phyloP scores from a whole-genome alignment of 202 grass and related monocot species.

The Setaria italica region DNA sequence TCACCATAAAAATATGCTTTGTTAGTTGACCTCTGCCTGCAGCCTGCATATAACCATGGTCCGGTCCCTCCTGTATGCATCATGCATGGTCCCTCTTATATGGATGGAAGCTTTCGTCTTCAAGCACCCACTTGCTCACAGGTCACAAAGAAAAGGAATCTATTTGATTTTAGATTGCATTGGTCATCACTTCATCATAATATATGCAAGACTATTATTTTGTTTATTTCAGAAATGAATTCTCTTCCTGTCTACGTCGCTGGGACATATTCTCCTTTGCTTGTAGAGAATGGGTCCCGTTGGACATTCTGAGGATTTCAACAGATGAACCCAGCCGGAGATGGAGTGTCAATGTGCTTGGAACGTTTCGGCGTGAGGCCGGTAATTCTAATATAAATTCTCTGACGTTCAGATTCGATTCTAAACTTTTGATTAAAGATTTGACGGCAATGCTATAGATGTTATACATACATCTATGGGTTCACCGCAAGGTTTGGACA shows the following conservation, averaged over 20 bases:
- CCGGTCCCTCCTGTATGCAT: background rate
- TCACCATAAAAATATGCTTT: slow-evolving; percentile 46
- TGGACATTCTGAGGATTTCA: slow-evolving; percentile 39
- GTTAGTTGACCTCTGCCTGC: slow-evolving; percentile 64
- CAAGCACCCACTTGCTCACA: slow-evolving; percentile 10
- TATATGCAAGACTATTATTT: background rate
- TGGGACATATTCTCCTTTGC: slow-evolving; percentile 22
- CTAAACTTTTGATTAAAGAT: background rate
- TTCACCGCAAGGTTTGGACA: no score
- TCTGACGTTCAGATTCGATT: background rate
- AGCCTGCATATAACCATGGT: slow-evolving; percentile 6
- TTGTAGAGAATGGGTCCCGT: slow-evolving; percentile 38
- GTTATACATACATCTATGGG: no score
- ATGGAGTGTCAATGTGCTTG: background rate
- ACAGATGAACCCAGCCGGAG: background rate
- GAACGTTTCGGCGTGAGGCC: background rate
- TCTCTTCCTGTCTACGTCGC: slow-evolving; percentile 28
- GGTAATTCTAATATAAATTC: background rate
- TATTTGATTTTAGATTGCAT: slow-evolving; percentile 3
- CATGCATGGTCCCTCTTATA: slow-evolving; percentile 2
- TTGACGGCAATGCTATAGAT: no score
- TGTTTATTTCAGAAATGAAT: background rate
- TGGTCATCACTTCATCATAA: slow-evolving; percentile 37
- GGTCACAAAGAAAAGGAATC: background rate
- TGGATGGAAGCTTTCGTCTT: slow-evolving; percentile 14